These are phyloP conservation scores for Lentinula boryana DNA, from an alignment of 768 basidiomycete genomes.

Conservation along the genomic window DNA sequence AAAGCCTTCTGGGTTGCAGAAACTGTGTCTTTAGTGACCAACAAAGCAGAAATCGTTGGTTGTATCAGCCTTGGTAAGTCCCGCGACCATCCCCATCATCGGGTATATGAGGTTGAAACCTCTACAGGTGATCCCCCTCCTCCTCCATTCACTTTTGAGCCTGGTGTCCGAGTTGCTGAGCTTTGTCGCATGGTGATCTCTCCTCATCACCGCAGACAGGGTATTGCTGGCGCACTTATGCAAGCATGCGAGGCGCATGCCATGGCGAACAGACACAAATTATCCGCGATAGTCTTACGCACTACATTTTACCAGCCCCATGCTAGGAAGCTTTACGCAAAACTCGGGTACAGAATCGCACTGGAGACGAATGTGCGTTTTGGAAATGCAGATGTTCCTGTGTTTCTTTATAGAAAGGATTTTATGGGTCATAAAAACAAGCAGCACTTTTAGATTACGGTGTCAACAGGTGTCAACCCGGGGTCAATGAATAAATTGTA, in stretches of 20 bases:
- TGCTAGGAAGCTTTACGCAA: background rate
- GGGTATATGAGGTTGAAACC: background rate
- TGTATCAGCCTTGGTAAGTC: slow-evolving; percentile 16
- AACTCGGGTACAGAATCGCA: background rate
- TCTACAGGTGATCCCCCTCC: background rate
- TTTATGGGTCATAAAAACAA: background rate
- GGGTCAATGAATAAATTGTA: too few relatives aligned
- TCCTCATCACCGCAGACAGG: slow-evolving; percentile 13
- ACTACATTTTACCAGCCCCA: background rate
- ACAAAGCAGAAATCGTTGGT: slow-evolving; percentile 13
- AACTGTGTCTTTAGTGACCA: background rate
- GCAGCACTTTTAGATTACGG: too few relatives aligned
- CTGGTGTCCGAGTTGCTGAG: slow-evolving; percentile 9
- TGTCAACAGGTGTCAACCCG: too few relatives aligned
- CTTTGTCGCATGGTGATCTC: slow-evolving; percentile 22
- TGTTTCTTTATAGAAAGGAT: background rate
- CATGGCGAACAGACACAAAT: background rate
- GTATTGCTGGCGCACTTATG: slow-evolving; percentile 12
- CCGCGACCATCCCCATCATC: background rate
- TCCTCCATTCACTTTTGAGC: slow-evolving; percentile 8
- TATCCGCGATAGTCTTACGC: background rate
- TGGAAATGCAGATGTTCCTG: background rate
- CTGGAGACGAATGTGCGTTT: background rate
- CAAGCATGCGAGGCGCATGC: slow-evolving; percentile 1
- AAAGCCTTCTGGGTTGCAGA: slow-evolving; percentile 22